A percentile compares a stretch with the other conserved stretches of the same genome.
Conservation (phyloP, 2,329 filamentous ascomycete genomes). For the Macrophomina pseudophaseolina region DNA sequence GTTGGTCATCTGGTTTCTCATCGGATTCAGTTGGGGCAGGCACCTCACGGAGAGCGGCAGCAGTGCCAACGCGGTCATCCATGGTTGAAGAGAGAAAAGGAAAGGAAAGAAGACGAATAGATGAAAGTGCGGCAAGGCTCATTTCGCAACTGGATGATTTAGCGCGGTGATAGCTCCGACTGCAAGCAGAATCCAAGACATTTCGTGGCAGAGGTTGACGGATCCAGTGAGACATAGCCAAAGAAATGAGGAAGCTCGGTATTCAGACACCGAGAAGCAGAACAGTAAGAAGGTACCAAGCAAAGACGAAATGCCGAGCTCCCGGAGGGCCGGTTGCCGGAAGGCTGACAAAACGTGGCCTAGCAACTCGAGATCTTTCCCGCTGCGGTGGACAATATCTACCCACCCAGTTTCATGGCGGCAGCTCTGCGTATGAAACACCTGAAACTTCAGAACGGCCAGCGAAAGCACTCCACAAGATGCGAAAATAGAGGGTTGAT, state of each 20-base stretch:
- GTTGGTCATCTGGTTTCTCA: neutral
- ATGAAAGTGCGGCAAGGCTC: neutral
- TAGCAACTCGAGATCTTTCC: too few relatives aligned
- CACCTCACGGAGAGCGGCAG: neutral
- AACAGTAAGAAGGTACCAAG: too few relatives aligned
- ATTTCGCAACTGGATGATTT: neutral
- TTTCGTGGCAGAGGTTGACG: neutral
- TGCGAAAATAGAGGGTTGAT: too few relatives aligned
- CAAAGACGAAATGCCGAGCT: too few relatives aligned
- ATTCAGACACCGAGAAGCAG: neutral
- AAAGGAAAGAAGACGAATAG: neutral
- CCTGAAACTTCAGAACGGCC: too few relatives aligned
- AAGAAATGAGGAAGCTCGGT: neutral
- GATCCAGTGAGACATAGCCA: neutral
- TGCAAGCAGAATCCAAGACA: constrained; percentile 21
- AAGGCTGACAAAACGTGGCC: too few relatives aligned
- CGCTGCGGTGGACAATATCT: too few relatives aligned
- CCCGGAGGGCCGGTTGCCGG: too few relatives aligned
- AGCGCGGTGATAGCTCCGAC: neutral
- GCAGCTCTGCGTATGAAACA: too few relatives aligned
- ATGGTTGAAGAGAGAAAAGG: neutral
- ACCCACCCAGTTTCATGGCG: too few relatives aligned
- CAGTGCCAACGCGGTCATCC: neutral
- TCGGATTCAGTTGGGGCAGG: neutral
- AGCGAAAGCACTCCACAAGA: too few relatives aligned